Percentiles rank a stretch among this genome's conserved stretches.
phyloP scores from a whole-genome alignment of 345 rosid species.

The Eucalyptus dawsonii region DNA sequence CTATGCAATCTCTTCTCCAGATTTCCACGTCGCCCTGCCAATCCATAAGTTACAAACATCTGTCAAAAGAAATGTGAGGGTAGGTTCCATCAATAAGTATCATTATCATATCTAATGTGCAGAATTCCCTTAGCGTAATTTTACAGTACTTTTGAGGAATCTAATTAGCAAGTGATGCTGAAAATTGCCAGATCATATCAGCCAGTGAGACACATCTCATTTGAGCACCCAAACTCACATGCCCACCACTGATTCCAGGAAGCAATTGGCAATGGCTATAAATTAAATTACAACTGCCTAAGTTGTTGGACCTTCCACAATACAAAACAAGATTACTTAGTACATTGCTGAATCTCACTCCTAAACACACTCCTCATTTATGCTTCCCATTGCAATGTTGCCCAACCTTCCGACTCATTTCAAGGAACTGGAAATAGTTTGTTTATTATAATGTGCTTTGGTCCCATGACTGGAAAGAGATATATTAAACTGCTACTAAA shows the following conservation, averaged over 20 bases:
- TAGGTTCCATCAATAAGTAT: not conserved
- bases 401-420: not conserved
- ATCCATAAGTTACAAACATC: not conserved
- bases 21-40: not conserved
- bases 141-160: not conserved
- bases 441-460: not conserved
- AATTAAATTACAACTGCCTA: not conserved
- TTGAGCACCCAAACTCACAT: not conserved
- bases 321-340: not conserved
- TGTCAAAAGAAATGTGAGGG: not conserved
- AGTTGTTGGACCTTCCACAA: not conserved
- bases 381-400: not conserved
- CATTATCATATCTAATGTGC: not conserved
- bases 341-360: not conserved
- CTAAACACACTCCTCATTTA: not conserved
- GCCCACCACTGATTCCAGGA: not conserved
- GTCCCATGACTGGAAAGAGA: not conserved
- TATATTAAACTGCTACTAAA: not conserved
- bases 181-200: not conserved
- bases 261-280: not conserved
- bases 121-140: not conserved
- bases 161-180: not conserved
- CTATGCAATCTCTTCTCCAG: conserved; percentile 44
- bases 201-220: not conserved
- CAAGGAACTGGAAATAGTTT: not conserved